These are phyloP conservation scores for Ceratocystis harringtonii DNA, from an alignment of 2,329 filamentous ascomycete species.

Conservation along the genomic window DNA sequence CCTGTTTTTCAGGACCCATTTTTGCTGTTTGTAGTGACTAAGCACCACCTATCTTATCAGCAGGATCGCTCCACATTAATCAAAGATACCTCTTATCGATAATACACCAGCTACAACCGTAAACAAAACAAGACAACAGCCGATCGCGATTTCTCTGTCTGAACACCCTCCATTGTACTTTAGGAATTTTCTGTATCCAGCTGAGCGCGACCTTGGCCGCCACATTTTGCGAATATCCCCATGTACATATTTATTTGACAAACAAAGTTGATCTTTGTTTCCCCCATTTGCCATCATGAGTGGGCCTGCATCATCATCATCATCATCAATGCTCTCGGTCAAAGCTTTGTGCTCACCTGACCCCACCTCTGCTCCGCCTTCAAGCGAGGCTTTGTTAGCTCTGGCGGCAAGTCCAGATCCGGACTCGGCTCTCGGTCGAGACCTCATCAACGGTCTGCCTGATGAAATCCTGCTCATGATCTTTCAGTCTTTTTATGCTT, in stretches of 20 bases:
- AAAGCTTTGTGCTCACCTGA: background rate
- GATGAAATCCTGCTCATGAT: conserved; percentile 11
- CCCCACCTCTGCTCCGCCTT: background rate
- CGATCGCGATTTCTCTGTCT: background rate
- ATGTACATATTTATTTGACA: no score
- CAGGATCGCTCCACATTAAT: background rate
- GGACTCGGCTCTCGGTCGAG: background rate
- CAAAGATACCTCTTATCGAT: background rate
- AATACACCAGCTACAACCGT: background rate
- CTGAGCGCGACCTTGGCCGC: background rate
- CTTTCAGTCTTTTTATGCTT: background rate
- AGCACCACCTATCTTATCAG: background rate
- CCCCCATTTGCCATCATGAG: background rate
- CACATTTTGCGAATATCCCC: background rate
- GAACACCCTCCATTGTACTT: background rate
- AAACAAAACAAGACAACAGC: background rate
- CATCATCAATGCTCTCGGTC: background rate
- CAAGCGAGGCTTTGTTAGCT: background rate
- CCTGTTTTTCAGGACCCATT: conserved; percentile 1
- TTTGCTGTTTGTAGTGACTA: background rate
- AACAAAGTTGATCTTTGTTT: no score
- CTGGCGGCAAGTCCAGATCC: background rate
- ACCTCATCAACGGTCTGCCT: conserved; percentile 9
- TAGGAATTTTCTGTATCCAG: background rate
- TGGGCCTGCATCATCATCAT: background rate